phyloP scores from a whole-genome alignment of 768 basidiomycete species.

The Tricholoma furcatifolium region DNA sequence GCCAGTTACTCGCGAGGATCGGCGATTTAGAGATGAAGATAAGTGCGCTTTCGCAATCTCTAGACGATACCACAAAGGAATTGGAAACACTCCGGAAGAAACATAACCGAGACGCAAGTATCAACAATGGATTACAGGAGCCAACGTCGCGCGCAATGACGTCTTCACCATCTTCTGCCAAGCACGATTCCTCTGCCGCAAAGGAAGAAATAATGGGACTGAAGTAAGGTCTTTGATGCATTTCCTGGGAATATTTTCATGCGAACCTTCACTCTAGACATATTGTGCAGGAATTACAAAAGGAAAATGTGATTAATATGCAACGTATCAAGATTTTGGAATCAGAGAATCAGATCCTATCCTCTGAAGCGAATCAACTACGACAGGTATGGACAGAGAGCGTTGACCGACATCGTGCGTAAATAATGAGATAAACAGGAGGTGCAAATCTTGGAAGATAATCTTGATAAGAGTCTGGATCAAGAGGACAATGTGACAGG shows the following conservation, averaged over 20 bases:
- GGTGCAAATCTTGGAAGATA: constrained; percentile 74
- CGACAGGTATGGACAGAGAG: constrained; percentile 51
- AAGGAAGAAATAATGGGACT: constrained; percentile 78
- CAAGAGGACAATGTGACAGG: constrained; percentile 42
- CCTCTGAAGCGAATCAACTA: constrained; percentile 67
- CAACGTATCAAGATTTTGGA: constrained; percentile 73
- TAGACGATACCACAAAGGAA: constrained; percentile 42
- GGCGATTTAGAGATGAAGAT: constrained; percentile 27
- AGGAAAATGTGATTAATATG: constrained; percentile 63
- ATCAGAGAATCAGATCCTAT: constrained; percentile 71
- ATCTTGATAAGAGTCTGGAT: constrained; percentile 59
- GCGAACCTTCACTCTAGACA: constrained; percentile 43
- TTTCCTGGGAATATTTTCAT: background rate
- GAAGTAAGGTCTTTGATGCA: constrained; percentile 50
- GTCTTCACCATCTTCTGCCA: constrained; percentile 36
- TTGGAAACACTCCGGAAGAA: constrained; percentile 58
- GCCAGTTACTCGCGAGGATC: constrained; percentile 26
- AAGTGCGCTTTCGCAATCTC: constrained; percentile 24
- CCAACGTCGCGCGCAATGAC: constrained; percentile 11
- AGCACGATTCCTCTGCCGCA: constrained; percentile 48
- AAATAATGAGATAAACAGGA: constrained; percentile 42
- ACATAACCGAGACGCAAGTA: constrained; percentile 52
- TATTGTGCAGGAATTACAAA: constrained; percentile 85
- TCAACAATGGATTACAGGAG: constrained; percentile 41
- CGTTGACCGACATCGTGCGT: constrained; percentile 2